Percentiles rank a stretch among this genome's conserved stretches.
Conservation (phyloP, 805 yeast genomes). For the Zygoascus bituminiphila region DNA sequence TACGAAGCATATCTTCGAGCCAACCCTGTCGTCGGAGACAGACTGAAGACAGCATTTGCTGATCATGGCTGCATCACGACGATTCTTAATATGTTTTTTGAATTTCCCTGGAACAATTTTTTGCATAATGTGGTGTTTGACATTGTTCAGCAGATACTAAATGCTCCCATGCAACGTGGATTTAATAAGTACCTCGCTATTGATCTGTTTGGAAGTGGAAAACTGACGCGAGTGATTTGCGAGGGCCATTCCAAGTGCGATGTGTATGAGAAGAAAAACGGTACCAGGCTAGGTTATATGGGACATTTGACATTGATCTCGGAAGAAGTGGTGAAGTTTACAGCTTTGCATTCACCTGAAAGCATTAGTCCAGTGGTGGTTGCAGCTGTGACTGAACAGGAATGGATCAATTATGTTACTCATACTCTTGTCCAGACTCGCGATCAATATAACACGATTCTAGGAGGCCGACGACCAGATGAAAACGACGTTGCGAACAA, state of each 20-base stretch:
- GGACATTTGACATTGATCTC: conserved; percentile 93
- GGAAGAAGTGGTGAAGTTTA: conserved; percentile 90
- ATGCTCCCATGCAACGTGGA: conserved; percentile 78
- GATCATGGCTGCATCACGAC: conserved; percentile 63
- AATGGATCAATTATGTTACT: conserved; percentile 78
- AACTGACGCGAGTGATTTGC: conserved; percentile 49
- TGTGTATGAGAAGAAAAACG: conserved; percentile 48
- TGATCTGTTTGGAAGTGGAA: conserved; percentile 62
- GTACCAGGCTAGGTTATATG: conserved; percentile 82
- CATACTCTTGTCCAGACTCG: conserved; percentile 80
- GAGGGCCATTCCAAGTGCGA: conserved; percentile 55
- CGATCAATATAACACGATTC: conserved; percentile 86
- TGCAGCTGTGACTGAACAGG: conserved; percentile 39
- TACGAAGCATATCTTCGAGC: conserved; percentile 38
- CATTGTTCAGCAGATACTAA: conserved; percentile 86
- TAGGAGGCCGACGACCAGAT: conserved; percentile 67
- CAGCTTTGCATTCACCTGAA: conserved; percentile 51
- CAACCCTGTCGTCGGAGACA: conserved; percentile 77
- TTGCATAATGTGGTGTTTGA: conserved; percentile 97
- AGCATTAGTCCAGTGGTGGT: conserved; percentile 47
- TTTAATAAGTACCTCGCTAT: conserved; percentile 69
- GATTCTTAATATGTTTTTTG: conserved; percentile 67
- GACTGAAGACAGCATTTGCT: conserved; percentile 68
- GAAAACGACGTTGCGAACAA: conserved; percentile 28
- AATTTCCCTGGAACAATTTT: conserved; percentile 94